Evolutionary conservation across 805 yeast genomes (phyloP).

Genomic region (Saccharomycopsis amapae): DNA sequence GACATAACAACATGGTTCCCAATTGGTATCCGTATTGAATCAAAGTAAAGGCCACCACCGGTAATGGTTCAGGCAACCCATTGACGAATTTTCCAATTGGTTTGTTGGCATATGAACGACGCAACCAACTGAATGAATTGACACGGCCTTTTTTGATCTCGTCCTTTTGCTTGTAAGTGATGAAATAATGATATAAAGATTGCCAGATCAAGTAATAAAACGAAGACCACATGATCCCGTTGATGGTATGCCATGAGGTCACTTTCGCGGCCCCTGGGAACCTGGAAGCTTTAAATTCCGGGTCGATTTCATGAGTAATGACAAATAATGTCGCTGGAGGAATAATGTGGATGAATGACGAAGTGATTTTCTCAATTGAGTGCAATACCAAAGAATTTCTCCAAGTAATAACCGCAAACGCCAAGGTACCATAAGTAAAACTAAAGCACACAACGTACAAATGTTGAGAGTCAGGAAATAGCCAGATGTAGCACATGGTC

Average conservation of each 20-base stretch:
- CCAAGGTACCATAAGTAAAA: constrained; percentile 78
- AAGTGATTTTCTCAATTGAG: constrained; percentile 85
- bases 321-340: constrained; percentile 88
- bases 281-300: constrained; percentile 41
- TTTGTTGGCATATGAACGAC: constrained; percentile 60
- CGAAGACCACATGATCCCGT: constrained; percentile 73
- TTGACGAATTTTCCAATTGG: constrained; percentile 72
- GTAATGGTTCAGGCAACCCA: constrained; percentile 73
- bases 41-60: constrained; percentile 77
- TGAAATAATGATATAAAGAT: constrained; percentile 80
- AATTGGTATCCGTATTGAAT: constrained; percentile 86
- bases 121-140: constrained; percentile 80
- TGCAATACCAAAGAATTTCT: constrained; percentile 88
- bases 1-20: constrained; percentile 80
- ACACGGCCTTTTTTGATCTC: constrained; percentile 80
- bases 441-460: constrained; percentile 81
- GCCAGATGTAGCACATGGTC: constrained; percentile 70
- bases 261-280: constrained; percentile 77
- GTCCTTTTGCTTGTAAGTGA: constrained; percentile 70
- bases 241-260: constrained; percentile 62
- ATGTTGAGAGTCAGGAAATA: constrained; percentile 63
- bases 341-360: constrained; percentile 81
- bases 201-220: constrained; percentile 87
- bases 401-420: constrained; percentile 96
- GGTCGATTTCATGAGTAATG: constrained; percentile 68